Percentiles rank a stretch among this genome's conserved stretches.
Conservation (phyloP, 2,329 filamentous ascomycete species). For the Pseudogymnoascus sp. region DNA sequence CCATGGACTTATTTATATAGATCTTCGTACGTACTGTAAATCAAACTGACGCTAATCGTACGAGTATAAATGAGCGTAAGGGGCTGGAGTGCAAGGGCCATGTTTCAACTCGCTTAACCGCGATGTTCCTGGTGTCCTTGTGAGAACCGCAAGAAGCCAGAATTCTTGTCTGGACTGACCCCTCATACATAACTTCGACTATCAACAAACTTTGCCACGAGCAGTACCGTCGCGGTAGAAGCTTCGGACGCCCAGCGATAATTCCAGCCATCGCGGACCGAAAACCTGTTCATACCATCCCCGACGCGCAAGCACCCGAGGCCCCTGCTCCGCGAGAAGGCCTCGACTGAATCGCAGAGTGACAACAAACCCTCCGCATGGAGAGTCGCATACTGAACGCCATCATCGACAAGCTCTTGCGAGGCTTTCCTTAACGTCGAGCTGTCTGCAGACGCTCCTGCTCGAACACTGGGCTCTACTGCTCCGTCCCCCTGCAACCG, state of each 20-base stretch:
- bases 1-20: slow-evolving; percentile 1
- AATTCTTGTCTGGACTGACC: slow-evolving; percentile 4
- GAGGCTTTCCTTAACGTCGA: neutral
- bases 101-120: slow-evolving; percentile 8
- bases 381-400: slow-evolving; percentile 5
- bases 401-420: neutral
- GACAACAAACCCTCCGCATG: slow-evolving; percentile 6
- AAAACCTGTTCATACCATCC: neutral
- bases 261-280: neutral
- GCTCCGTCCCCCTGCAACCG: slow-evolving; percentile 11
- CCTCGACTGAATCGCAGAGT: slow-evolving; percentile 2
- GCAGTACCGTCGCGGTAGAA: neutral
- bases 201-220: neutral
- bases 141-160: slow-evolving; percentile 8
- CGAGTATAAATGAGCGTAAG: slow-evolving; percentile 8
- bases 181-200: slow-evolving; percentile 3
- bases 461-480: slow-evolving; percentile 7
- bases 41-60: slow-evolving; percentile 4
- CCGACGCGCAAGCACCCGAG: neutral
- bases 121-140: slow-evolving; percentile 6
- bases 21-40: slow-evolving; percentile 8
- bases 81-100: slow-evolving; percentile 5
- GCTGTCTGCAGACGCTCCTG: slow-evolving; percentile 5
- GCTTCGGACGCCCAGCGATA: neutral
- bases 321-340: neutral